Percentiles rank a stretch among this genome's conserved stretches.
Conservation (phyloP, 257 asterid genomes). For the Fraxinus cuspidata region DNA sequence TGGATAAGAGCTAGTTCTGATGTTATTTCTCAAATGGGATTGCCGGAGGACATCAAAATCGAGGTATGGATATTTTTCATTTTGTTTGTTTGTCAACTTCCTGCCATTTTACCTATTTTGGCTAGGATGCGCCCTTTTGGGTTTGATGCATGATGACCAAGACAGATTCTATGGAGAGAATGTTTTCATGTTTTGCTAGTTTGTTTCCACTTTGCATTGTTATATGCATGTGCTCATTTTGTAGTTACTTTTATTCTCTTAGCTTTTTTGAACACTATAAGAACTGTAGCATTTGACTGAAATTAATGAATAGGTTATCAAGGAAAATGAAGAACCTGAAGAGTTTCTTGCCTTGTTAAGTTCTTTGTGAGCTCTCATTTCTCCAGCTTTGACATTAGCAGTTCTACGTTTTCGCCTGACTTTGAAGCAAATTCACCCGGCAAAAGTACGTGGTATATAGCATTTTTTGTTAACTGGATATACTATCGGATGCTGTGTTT, state of each 20-base stretch:
- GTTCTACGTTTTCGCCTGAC: neutral
- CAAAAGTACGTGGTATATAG: neutral
- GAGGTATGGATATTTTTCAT: slow-evolving; percentile 31
- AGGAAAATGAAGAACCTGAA: slow-evolving; percentile 51
- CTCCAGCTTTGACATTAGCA: neutral
- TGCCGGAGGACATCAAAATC: slow-evolving; percentile 38
- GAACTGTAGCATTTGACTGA: slow-evolving; percentile 10
- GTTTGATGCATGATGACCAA: neutral
- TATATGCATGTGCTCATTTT: neutral
- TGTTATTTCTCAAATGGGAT: slow-evolving; percentile 37
- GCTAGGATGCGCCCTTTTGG: neutral
- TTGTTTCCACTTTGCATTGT: neutral
- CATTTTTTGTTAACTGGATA: neutral
- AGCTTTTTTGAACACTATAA: neutral
- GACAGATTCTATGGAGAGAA: neutral
- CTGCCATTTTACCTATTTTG: neutral
- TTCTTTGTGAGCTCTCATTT: slow-evolving; percentile 20
- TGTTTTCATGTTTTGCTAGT: neutral
- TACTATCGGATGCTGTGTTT: neutral
- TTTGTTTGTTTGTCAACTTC: neutral
- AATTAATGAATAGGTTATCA: slow-evolving; percentile 33
- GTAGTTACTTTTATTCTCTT: neutral
- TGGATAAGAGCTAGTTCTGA: slow-evolving; percentile 40
- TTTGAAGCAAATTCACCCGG: neutral
- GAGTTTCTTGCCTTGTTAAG: slow-evolving; percentile 44